Evolutionary conservation across 768 basidiomycete genomes (phyloP).

Genomic region (Gymnopilus dilepis): DNA sequence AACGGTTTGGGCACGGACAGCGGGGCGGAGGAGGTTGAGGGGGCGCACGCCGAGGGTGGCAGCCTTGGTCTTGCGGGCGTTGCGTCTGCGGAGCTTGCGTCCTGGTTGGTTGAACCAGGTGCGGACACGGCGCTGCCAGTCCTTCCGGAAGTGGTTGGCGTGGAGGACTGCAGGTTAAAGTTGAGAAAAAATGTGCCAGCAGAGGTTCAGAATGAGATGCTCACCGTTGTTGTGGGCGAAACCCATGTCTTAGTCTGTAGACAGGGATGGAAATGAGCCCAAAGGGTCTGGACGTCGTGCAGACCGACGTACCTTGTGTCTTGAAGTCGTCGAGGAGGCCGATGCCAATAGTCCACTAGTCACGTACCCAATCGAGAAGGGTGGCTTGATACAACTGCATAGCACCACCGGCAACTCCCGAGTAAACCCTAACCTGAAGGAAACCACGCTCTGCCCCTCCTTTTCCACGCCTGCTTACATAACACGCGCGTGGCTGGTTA

Average conservation of each 20-base stretch:
- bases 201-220: constrained; percentile 27
- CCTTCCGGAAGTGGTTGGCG: constrained; percentile 96
- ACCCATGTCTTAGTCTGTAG: constrained; percentile 68
- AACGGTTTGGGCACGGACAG: constrained; percentile 94
- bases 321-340: constrained; percentile 52
- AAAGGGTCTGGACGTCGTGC: constrained; percentile 22
- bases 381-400: constrained; percentile 50
- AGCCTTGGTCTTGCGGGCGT: constrained; percentile 90
- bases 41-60: constrained; percentile 91
- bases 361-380: constrained; percentile 30
- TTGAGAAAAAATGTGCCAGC: constrained; percentile 12
- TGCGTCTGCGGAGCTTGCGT: constrained; percentile 94
- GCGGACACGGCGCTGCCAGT: constrained; percentile 96
- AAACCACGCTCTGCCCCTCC: neutral
- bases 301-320: constrained; percentile 45
- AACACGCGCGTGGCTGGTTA: too few species aligned
- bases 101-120: constrained; percentile 99
- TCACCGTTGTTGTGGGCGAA: constrained; percentile 81
- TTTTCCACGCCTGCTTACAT: constrained; percentile 11
- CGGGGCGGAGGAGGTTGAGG: constrained; percentile 90
- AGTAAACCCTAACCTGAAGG: constrained; percentile 37
- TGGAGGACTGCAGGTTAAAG: constrained; percentile 68
- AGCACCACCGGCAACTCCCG: constrained; percentile 45
- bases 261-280: constrained; percentile 13
- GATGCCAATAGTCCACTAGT: constrained; percentile 39